These are phyloP conservation scores for Darksidea phi DNA, from an alignment of 495 filamentous ascomycete species.

Conservation along the genomic window DNA sequence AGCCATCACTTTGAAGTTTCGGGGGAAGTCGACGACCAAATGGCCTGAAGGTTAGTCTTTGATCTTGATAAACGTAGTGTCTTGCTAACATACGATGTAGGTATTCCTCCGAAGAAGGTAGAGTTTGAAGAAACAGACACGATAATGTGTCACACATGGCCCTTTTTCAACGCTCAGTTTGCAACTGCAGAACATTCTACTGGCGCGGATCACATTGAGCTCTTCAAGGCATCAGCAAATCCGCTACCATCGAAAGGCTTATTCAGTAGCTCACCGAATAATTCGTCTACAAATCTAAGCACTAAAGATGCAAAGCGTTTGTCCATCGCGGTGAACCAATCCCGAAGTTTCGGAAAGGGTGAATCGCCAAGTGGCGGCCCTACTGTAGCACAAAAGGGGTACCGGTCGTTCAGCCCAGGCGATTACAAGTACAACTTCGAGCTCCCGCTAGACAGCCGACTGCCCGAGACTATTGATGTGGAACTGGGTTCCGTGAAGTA, in stretches of 20 bases:
- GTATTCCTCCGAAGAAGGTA: constrained; percentile 84
- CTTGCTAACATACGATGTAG: constrained; percentile 44
- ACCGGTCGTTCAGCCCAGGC: constrained; percentile 83
- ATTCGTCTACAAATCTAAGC: constrained; percentile 45
- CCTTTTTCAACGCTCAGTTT: constrained; percentile 78
- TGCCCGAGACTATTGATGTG: constrained; percentile 88
- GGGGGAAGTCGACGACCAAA: constrained; percentile 82
- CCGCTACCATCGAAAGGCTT: constrained; percentile 14
- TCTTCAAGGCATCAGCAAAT: constrained; percentile 40
- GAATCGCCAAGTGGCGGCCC: constrained; percentile 60
- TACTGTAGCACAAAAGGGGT: constrained; percentile 78
- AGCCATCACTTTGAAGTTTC: constrained; percentile 83
- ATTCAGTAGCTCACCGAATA: constrained; percentile 53
- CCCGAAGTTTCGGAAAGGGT: constrained; percentile 82
- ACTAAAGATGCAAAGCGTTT: constrained; percentile 60
- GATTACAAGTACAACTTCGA: constrained; percentile 96
- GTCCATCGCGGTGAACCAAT: constrained; percentile 75
- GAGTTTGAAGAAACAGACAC: constrained; percentile 79
- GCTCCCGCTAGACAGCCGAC: constrained; percentile 84
- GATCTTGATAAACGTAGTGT: not conserved
- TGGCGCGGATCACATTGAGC: constrained; percentile 63
- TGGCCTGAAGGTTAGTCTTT: constrained; percentile 81
- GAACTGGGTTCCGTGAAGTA: constrained; percentile 87
- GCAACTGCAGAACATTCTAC: constrained; percentile 59
- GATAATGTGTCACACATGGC: constrained; percentile 71